Percentiles rank a stretch among this genome's conserved stretches.
phyloP scores from a whole-genome alignment of 129 eudicot genomes.

The Artemisia annua region DNA sequence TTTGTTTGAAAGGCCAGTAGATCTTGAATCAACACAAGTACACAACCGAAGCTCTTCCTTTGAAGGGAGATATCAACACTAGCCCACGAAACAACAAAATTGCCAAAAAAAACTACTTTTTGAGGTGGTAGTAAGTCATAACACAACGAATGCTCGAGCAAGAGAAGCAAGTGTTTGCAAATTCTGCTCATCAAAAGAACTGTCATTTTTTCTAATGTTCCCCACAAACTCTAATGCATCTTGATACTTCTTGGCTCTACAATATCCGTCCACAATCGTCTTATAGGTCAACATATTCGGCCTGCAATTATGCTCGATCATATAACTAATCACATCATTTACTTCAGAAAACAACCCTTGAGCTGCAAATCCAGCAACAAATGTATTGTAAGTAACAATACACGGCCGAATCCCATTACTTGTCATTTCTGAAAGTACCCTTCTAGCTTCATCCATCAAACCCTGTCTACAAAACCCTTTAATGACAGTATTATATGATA shows the following conservation, averaged over 20 bases:
- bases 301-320: constrained; percentile 78
- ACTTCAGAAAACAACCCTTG: constrained; percentile 74
- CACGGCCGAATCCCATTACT: constrained; percentile 78
- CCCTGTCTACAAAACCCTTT: constrained; percentile 94
- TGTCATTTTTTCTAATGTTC: constrained; percentile 58
- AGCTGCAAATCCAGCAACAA: constrained; percentile 84
- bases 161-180: constrained; percentile 56
- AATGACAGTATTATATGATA: constrained; percentile 90
- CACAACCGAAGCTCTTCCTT: constrained; percentile 2
- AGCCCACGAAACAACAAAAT: constrained; percentile 7
- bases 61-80: constrained; percentile 2
- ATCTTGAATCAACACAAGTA: constrained; percentile 21
- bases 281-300: constrained; percentile 91
- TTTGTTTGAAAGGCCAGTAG: constrained; percentile 5
- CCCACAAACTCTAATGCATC: constrained; percentile 87
- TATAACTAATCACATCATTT: constrained; percentile 76
- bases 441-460: constrained; percentile 90
- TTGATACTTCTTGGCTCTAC: constrained; percentile 69
- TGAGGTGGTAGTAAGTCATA: constrained; percentile 31
- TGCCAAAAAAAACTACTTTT: neutral
- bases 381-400: constrained; percentile 84
- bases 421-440: constrained; percentile 81
- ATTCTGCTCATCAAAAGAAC: constrained; percentile 49
- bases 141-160: constrained; percentile 53
- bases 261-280: constrained; percentile 80